Conservation (phyloP, 306 rosid genomes). For the Dryas alaskensis region DNA sequence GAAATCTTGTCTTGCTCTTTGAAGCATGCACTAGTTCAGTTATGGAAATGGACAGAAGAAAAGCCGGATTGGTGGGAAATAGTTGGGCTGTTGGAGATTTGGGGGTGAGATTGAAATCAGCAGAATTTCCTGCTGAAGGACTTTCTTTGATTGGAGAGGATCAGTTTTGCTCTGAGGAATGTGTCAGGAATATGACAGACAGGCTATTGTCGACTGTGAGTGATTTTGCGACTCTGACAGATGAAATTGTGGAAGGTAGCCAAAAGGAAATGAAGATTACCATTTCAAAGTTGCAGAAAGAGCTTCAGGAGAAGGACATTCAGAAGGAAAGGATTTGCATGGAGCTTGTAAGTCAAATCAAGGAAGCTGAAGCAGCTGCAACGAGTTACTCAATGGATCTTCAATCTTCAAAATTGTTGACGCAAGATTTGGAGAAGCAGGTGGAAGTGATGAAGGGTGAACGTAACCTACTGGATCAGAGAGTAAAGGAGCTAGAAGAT, state of each 20-base stretch:
- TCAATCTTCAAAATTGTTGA: slow-evolving; percentile 57
- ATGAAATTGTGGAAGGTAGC: slow-evolving; percentile 53
- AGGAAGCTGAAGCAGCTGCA: slow-evolving; percentile 75
- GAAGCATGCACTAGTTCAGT: slow-evolving; percentile 61
- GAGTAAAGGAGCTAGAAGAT: slow-evolving; percentile 55
- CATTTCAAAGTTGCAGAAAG: slow-evolving; percentile 68
- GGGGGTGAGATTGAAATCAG: slow-evolving; percentile 19
- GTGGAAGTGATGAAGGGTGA: slow-evolving; percentile 52
- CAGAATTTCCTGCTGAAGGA: slow-evolving; percentile 19
- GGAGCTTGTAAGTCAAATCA: slow-evolving; percentile 84
- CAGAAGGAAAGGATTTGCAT: slow-evolving; percentile 74
- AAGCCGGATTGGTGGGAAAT: slow-evolving; percentile 60
- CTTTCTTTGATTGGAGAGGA: slow-evolving; percentile 26
- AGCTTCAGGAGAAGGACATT: slow-evolving; percentile 92
- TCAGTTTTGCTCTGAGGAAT: slow-evolving; percentile 51
- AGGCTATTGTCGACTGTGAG: slow-evolving; percentile 56
- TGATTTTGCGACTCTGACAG: slow-evolving; percentile 57
- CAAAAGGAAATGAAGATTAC: slow-evolving; percentile 73
- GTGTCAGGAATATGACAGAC: slow-evolving; percentile 56
- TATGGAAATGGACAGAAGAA: slow-evolving; percentile 53
- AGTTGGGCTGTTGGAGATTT: slow-evolving; percentile 34
- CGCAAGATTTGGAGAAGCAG: slow-evolving; percentile 55
- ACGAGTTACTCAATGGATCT: slow-evolving; percentile 57
- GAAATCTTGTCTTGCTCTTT: slow-evolving; percentile 49
- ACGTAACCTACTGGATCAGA: slow-evolving; percentile 56